Percentiles rank a stretch among this genome's conserved stretches.
phyloP scores from a whole-genome alignment of 495 filamentous ascomycete genomes.

The Xylaria flabelliformis region DNA sequence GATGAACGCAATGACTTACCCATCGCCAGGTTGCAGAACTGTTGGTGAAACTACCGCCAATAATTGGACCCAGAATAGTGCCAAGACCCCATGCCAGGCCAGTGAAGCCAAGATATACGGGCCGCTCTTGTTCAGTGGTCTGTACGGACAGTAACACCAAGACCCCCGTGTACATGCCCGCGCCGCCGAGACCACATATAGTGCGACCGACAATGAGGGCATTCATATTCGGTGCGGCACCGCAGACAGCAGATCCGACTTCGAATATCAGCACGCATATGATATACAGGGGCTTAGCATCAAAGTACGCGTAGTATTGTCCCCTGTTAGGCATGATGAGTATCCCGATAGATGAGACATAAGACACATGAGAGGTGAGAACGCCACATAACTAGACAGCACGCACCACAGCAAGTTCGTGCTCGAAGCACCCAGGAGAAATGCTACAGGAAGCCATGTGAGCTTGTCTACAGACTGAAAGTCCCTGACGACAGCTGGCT shows the following conservation, averaged over 20 bases:
- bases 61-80: constrained; percentile 58
- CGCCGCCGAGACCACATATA: constrained; percentile 43
- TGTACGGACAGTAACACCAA: constrained; percentile 48
- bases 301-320: constrained; percentile 53
- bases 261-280: constrained; percentile 60
- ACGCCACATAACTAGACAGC: not conserved
- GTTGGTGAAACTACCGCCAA: constrained; percentile 64
- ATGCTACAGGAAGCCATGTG: constrained; percentile 61
- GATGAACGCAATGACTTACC: constrained; percentile 29
- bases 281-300: constrained; percentile 61
- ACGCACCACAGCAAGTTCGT: constrained; percentile 49
- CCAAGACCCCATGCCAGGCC: constrained; percentile 54
- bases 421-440: constrained; percentile 51
- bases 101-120: constrained; percentile 49
- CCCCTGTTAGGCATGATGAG: not conserved
- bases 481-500: constrained; percentile 51
- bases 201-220: constrained; percentile 56
- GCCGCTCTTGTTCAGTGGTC: constrained; percentile 51
- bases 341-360: not conserved
- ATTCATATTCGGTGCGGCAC: constrained; percentile 55
- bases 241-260: constrained; percentile 57
- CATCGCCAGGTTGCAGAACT: constrained; percentile 54
- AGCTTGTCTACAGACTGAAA: constrained; percentile 57
- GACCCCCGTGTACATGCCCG: constrained; percentile 54
- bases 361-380: not conserved